phyloP scores from a whole-genome alignment of 805 yeast species.

The Saturnispora kantuleensis region DNA sequence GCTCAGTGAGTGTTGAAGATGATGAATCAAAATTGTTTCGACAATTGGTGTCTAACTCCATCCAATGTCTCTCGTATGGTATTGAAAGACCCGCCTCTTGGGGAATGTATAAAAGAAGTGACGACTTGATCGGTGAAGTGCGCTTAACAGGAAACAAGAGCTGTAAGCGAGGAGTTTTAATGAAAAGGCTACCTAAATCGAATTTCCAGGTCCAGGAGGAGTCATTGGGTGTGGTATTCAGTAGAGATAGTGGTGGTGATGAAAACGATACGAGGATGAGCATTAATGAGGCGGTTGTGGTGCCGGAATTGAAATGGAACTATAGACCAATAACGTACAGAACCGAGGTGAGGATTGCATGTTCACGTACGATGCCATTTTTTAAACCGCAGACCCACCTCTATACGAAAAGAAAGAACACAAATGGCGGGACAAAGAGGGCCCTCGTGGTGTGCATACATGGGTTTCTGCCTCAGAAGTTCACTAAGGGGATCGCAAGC shows the following conservation, averaged over 20 bases:
- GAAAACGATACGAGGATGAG: not conserved
- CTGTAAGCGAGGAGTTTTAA: slow-evolving; percentile 19
- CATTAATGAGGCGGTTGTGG: slow-evolving; percentile 14
- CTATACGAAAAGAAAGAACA: slow-evolving; percentile 14
- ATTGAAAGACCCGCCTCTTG: slow-evolving; percentile 20
- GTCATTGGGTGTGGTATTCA: not conserved
- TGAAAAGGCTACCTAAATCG: slow-evolving; percentile 21
- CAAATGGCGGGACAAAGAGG: slow-evolving; percentile 24
- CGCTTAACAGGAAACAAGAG: slow-evolving; percentile 24
- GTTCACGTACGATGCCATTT: slow-evolving; percentile 16
- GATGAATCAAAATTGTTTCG: slow-evolving; percentile 18
- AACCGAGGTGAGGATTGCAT: slow-evolving; percentile 19
- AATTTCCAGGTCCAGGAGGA: slow-evolving; percentile 23
- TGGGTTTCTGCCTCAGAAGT: slow-evolving; percentile 84
- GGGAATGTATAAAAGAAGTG: slow-evolving; percentile 18
- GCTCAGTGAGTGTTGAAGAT: slow-evolving; percentile 1
- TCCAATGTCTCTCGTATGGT: slow-evolving; percentile 16
- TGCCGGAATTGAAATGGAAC: slow-evolving; percentile 21
- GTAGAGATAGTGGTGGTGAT: not conserved
- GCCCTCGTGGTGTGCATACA: slow-evolving; percentile 88
- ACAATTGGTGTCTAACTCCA: slow-evolving; percentile 17
- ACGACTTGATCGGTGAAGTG: slow-evolving; percentile 16
- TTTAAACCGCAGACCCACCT: slow-evolving; percentile 25
- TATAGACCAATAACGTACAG: slow-evolving; percentile 20
- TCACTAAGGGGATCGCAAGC: slow-evolving; percentile 76